Conservation (phyloP, 768 basidiomycete genomes). For the Naganishia kalamii region DNA sequence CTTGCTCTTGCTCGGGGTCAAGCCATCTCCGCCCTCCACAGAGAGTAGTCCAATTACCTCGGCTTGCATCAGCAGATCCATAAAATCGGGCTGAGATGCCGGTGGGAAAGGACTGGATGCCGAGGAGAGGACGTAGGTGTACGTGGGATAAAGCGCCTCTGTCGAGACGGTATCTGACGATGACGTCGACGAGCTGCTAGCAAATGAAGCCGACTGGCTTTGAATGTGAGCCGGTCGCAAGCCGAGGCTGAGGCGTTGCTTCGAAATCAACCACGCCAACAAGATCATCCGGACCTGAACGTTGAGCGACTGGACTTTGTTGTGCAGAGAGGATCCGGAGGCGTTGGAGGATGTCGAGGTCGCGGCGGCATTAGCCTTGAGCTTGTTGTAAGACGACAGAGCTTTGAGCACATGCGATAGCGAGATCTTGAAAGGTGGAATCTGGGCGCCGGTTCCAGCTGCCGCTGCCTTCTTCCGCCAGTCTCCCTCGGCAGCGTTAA, state of each 20-base stretch:
- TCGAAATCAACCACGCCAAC: constrained; percentile 37
- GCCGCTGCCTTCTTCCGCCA: constrained; percentile 33
- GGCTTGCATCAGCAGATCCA: constrained; percentile 44
- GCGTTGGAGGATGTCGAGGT: constrained; percentile 20
- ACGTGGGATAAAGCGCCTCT: constrained; percentile 41
- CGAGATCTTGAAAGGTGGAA: constrained; percentile 34
- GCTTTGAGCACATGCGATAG: constrained; percentile 45
- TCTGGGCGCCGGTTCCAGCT: not conserved
- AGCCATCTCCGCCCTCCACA: constrained; percentile 21
- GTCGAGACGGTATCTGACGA: constrained; percentile 18
- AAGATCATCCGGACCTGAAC: constrained; percentile 47
- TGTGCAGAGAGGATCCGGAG: constrained; percentile 23
- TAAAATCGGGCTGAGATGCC: constrained; percentile 43
- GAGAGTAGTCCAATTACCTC: constrained; percentile 42
- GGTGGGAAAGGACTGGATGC: constrained; percentile 40
- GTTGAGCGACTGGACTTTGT: constrained; percentile 44
- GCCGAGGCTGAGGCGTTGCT: constrained; percentile 10
- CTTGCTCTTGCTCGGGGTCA: constrained; percentile 1
- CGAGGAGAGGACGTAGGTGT: constrained; percentile 40
- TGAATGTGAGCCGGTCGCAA: constrained; percentile 18
- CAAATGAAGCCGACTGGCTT: constrained; percentile 11
- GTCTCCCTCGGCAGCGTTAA: constrained; percentile 43
- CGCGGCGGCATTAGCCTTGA: constrained; percentile 33
- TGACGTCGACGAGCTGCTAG: not conserved
- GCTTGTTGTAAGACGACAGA: constrained; percentile 39